Base-by-base conservation (phyloP, 1,139 yeast genomes). In the Pichia sp. region DNA sequence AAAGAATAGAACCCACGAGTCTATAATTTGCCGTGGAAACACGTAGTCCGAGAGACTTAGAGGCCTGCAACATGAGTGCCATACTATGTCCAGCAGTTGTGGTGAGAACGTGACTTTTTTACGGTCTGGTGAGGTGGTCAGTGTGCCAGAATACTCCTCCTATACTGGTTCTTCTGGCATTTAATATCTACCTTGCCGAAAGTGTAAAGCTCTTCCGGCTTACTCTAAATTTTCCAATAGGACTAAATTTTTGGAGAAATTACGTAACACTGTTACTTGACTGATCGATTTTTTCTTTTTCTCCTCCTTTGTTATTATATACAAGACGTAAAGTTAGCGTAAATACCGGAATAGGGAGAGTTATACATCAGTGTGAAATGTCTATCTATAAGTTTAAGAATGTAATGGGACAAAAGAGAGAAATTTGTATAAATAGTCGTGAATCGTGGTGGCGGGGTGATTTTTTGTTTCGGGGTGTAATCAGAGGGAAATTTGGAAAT, bases 341-440 rank as follows among this genome's bases (percentile, higher is more conserved):
- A 34, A n/a, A 34, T 25, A 25, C 6, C 9, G 28, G n/a, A 6
- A 25, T 25, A 25, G 8, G 9, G 6, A 25, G 18, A 9, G 18
- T 34, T 13, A 34, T 34, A 34, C 37, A 34, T 34, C 37, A 16
- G n/a, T 34, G 10, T 9, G n/a, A 16, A 34, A n/a, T 10, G 37
- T 34, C 37, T 34, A 34, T 34, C 37, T 34, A 34, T 34, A 34
- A n/a, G 7, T 34, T 34, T 41, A 41, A 41, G 26, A 41, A 41
- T 41, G 9, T 41, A 23, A 5, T 41, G 44, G 31, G 4, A 13
- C 19, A 23, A 23, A n/a, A 41, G 31, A 19, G 3, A 41, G 19
- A 5, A n/a, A 7, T 16, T n/a, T 10, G 44, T 28, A 21, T 3
- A 21, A n/a, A 18, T 10, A 18, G 16, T 13, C 36, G 2, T 31